Evolutionary conservation across 2,329 filamentous ascomycete species (phyloP).

Genomic region (Aspergillus luchuensis): DNA sequence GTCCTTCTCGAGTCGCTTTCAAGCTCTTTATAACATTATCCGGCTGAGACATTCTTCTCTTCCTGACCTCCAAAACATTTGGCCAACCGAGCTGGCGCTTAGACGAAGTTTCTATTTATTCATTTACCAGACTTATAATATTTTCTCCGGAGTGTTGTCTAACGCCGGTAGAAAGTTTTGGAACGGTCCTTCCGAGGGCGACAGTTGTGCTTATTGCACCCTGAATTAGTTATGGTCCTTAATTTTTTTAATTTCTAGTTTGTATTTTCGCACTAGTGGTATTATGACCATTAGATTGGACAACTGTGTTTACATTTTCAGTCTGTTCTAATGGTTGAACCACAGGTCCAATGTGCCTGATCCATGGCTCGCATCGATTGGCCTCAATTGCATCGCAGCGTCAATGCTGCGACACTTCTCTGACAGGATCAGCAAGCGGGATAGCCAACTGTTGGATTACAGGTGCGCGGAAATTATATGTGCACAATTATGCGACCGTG

Average conservation of each 20-base stretch:
- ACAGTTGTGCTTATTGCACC: neutral
- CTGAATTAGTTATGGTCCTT: neutral
- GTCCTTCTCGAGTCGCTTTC: neutral
- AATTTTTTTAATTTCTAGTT: neutral
- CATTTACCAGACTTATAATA: neutral
- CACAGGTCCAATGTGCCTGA: neutral
- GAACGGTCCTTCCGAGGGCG: neutral
- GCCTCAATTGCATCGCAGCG: constrained; percentile 1
- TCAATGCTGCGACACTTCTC: constrained; percentile 17
- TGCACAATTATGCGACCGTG: constrained; percentile 4
- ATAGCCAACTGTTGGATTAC: constrained; percentile 5
- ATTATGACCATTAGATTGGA: neutral
- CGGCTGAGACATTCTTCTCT: constrained; percentile 7
- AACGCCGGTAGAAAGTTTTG: neutral
- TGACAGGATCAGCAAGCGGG: constrained; percentile 20
- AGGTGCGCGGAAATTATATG: neutral
- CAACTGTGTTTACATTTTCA: neutral
- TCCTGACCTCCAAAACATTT: constrained; percentile 6
- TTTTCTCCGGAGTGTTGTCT: neutral
- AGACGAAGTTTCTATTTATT: neutral
- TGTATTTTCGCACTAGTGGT: neutral
- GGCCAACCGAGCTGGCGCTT: constrained; percentile 5
- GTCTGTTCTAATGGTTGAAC: neutral
- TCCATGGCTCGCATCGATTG: constrained; percentile 8
- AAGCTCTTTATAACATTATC: constrained; percentile 1